phyloP scores from a whole-genome alignment of 371 early-diverging fungal genomes.

The Homolaphlyctis polyrhiza region DNA sequence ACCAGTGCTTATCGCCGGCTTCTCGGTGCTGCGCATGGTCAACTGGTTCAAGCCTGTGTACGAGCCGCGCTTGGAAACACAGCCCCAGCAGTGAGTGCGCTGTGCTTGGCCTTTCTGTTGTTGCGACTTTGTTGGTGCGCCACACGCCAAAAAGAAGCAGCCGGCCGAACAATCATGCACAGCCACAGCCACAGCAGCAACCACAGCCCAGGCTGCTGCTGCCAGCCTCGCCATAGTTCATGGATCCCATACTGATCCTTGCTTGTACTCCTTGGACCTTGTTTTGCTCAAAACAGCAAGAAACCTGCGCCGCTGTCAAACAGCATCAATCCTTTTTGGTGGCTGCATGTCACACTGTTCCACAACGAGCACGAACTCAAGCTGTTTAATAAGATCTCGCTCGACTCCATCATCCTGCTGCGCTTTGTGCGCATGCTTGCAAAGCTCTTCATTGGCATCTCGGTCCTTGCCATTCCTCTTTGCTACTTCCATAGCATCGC shows the following conservation, averaged over 20 bases:
- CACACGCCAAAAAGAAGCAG: neutral
- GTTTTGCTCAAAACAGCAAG: conserved; percentile 37
- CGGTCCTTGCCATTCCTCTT: conserved; percentile 35
- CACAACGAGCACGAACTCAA: conserved; percentile 47
- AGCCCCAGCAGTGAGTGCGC: conserved; percentile 16
- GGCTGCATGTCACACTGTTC: conserved; percentile 57
- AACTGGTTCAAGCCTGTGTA: conserved; percentile 35
- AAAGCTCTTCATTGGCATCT: conserved; percentile 50
- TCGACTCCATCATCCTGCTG: conserved; percentile 74
- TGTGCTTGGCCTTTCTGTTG: too few relatives aligned
- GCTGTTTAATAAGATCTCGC: conserved; percentile 62
- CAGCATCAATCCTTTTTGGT: conserved; percentile 50
- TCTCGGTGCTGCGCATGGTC: conserved; percentile 26
- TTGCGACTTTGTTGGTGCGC: neutral
- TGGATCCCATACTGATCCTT: neutral
- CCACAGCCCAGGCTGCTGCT: neutral
- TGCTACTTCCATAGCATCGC: conserved; percentile 22
- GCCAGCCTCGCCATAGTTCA: neutral
- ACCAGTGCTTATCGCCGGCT: conserved; percentile 21
- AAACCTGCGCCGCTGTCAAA: conserved; percentile 66
- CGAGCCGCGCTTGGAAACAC: conserved; percentile 28
- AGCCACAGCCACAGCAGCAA: neutral
- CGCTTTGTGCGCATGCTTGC: conserved; percentile 64
- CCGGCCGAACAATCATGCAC: too few relatives aligned
- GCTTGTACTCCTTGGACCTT: neutral